Percentiles rank a stretch among this genome's conserved stretches.
These are phyloP conservation scores for Chenopodium album DNA, from an alignment of 148 eudicot genomes.

Conservation along the genomic window DNA sequence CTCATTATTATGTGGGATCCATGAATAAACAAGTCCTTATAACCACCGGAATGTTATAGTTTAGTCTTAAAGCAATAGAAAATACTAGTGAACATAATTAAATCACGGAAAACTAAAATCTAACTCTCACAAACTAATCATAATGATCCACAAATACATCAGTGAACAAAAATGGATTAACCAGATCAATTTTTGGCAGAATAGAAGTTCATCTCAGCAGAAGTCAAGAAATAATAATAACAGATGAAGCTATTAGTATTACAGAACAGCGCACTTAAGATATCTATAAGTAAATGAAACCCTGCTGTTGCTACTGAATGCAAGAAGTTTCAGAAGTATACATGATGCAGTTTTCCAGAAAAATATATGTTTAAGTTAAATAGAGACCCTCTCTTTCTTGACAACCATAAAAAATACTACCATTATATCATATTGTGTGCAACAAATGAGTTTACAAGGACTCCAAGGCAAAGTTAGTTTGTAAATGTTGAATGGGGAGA, in stretches of 20 bases:
- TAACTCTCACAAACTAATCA: constrained; percentile 7
- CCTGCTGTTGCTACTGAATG: background rate
- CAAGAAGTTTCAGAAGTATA: constrained; percentile 7
- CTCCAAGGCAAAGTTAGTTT: too few species aligned
- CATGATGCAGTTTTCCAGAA: background rate
- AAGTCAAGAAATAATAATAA: background rate
- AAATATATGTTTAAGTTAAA: background rate
- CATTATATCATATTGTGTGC: too few species aligned
- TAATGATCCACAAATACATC: background rate
- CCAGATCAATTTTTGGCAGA: background rate
- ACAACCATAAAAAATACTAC: background rate
- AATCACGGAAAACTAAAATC: constrained; percentile 1
- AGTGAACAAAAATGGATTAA: background rate
- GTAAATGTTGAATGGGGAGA: too few species aligned
- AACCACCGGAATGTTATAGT: constrained; percentile 19
- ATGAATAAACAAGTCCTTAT: constrained; percentile 12
- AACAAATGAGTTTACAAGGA: too few species aligned
- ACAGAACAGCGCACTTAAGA: background rate
- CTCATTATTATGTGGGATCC: constrained; percentile 24
- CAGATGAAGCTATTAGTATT: background rate
- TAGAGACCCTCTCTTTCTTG: background rate
- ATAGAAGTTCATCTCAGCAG: background rate
- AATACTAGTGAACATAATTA: constrained; percentile 1
- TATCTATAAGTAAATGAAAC: background rate
- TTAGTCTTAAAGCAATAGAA: constrained; percentile 7